phyloP scores from a whole-genome alignment of 2,329 filamentous ascomycete species.

The Colletotrichum neosansevieriae region DNA sequence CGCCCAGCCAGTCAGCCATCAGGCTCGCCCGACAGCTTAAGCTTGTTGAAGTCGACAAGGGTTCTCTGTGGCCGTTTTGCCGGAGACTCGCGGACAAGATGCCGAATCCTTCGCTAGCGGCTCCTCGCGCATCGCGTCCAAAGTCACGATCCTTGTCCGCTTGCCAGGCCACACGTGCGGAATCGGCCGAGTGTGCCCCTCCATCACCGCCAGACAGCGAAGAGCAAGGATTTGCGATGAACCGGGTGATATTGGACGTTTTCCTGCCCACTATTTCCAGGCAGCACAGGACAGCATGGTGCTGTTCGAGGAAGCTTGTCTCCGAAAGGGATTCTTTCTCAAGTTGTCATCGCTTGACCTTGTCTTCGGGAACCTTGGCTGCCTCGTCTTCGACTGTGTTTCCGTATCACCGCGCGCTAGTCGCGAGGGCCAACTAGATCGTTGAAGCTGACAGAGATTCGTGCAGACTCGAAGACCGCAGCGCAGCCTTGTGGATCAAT shows the following conservation, averaged over 20 bases:
- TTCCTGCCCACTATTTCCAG: slow-evolving; percentile 24
- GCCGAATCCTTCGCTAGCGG: slow-evolving; percentile 25
- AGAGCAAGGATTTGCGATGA: background rate
- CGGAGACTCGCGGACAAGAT: slow-evolving; percentile 3
- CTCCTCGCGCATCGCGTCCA: background rate
- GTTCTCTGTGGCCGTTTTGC: background rate
- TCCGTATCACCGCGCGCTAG: slow-evolving; percentile 9
- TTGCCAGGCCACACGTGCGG: slow-evolving; percentile 32
- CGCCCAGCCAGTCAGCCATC: background rate
- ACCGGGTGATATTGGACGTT: slow-evolving; percentile 5
- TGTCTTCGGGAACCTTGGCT: slow-evolving; percentile 18
- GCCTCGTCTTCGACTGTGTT: background rate
- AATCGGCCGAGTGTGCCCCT: slow-evolving; percentile 15
- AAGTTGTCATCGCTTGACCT: background rate
- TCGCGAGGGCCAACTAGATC: slow-evolving; percentile 24
- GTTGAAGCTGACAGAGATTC: slow-evolving; percentile 10
- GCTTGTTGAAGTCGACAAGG: slow-evolving; percentile 16
- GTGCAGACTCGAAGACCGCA: slow-evolving; percentile 12
- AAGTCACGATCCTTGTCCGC: slow-evolving; percentile 11
- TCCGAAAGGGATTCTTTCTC: too few relatives aligned
- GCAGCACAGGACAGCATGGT: slow-evolving; percentile 11
- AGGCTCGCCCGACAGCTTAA: slow-evolving; percentile 27
- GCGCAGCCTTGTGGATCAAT: slow-evolving; percentile 26
- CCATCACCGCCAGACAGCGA: background rate
- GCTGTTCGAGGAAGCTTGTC: too few relatives aligned